Evolutionary conservation across 306 rosid genomes (phyloP).

Genomic region (Cucurbita maxima): DNA sequence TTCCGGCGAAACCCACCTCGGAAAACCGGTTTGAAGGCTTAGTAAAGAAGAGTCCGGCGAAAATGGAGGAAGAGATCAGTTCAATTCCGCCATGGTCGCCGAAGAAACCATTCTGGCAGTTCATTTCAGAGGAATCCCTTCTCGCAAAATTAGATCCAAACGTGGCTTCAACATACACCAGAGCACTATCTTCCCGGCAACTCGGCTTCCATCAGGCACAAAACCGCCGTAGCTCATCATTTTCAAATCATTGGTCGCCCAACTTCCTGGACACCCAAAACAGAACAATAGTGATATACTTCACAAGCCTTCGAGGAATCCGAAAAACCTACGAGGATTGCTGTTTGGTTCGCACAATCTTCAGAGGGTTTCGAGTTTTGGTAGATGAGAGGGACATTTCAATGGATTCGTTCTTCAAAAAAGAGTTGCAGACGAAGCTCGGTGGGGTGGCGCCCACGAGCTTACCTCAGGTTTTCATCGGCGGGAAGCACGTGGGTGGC

Average conservation of each 20-base stretch:
- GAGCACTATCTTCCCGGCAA: background rate
- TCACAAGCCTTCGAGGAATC: conserved; percentile 73
- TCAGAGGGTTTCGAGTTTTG: conserved; percentile 47
- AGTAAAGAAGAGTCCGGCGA: conserved; percentile 8
- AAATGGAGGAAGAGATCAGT: background rate
- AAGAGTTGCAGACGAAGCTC: conserved; percentile 37
- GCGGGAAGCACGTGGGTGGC: conserved; percentile 55
- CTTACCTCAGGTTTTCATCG: conserved; percentile 59
- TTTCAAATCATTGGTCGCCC: conserved; percentile 10
- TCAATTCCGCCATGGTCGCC: conserved; percentile 4
- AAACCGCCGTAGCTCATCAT: conserved; percentile 7
- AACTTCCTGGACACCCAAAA: conserved; percentile 29
- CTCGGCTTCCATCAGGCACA: conserved; percentile 7
- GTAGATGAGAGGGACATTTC: conserved; percentile 75
- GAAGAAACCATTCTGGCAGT: conserved; percentile 70
- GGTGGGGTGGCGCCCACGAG: conserved; percentile 22
- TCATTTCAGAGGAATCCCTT: conserved; percentile 63
- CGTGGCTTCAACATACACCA: conserved; percentile 19
- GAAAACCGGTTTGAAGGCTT: conserved; percentile 7
- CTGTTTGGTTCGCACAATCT: conserved; percentile 41
- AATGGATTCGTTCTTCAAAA: conserved; percentile 58
- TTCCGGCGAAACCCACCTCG: conserved; percentile 2
- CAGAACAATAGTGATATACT: conserved; percentile 45
- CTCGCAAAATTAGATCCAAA: conserved; percentile 64
- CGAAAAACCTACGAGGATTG: conserved; percentile 74